These are phyloP conservation scores for Euphrasia arctica DNA, from an alignment of 305 asterid genomes.

Conservation along the genomic window DNA sequence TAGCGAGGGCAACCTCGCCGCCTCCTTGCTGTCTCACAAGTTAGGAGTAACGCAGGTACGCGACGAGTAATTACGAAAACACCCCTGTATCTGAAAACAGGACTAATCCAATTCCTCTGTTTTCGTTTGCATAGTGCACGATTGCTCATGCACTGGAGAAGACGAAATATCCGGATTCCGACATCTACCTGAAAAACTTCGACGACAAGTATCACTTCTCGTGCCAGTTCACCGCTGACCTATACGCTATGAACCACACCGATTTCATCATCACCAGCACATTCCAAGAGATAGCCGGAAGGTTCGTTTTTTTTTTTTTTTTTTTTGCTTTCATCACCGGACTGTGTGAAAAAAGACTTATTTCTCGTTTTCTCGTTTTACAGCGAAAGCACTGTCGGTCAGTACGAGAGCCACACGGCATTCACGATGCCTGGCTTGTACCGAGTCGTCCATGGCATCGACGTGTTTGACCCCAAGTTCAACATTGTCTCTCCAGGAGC, in stretches of 20 bases:
- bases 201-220: constrained; percentile 15
- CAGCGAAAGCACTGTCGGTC: neutral
- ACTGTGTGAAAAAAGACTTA: neutral
- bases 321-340: neutral
- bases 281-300: constrained; percentile 11
- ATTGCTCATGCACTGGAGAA: constrained; percentile 14
- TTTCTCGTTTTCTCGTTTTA: neutral
- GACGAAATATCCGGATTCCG: constrained; percentile 12
- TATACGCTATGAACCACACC: neutral
- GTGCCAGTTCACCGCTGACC: constrained; percentile 8
- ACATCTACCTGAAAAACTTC: constrained; percentile 8
- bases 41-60: constrained; percentile 12
- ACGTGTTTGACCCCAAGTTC: constrained; percentile 14
- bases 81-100: neutral
- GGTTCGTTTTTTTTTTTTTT: neutral
- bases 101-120: no score
- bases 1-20: constrained; percentile 10
- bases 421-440: constrained; percentile 14
- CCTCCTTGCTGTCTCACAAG: constrained; percentile 13
- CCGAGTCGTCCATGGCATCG: neutral
- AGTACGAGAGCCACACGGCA: constrained; percentile 10
- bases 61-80: neutral
- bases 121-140: neutral
- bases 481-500: constrained; percentile 14
- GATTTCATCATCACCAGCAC: constrained; percentile 14